These are phyloP conservation scores for Helotiales sp. DNA, from an alignment of 2,329 filamentous ascomycete species.

Conservation along the genomic window DNA sequence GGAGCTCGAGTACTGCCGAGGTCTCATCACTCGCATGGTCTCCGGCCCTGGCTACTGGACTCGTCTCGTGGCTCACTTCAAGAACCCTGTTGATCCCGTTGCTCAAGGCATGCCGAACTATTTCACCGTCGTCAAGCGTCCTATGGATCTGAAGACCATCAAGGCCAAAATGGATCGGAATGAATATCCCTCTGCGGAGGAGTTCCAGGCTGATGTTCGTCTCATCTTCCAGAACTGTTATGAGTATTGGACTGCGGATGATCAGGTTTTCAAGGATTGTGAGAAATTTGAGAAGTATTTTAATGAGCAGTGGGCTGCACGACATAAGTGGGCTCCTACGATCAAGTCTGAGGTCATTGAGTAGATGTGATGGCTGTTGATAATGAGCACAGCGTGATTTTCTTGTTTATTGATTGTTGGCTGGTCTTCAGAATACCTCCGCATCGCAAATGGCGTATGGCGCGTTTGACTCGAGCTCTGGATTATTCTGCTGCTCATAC, in stretches of 20 bases:
- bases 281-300: constrained; percentile 58
- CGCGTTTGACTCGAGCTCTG: not conserved
- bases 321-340: constrained; percentile 61
- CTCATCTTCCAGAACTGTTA: constrained; percentile 66
- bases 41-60: constrained; percentile 67
- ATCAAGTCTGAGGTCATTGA: constrained; percentile 41
- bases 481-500: not conserved
- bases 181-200: constrained; percentile 52
- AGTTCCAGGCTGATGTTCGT: constrained; percentile 58
- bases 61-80: constrained; percentile 62
- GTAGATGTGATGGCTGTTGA: not conserved
- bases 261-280: constrained; percentile 55
- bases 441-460: not conserved
- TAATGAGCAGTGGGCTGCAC: constrained; percentile 58
- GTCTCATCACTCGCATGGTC: constrained; percentile 59
- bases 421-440: not conserved
- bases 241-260: constrained; percentile 59
- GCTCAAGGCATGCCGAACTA: constrained; percentile 62
- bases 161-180: constrained; percentile 58
- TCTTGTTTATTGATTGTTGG: not conserved
- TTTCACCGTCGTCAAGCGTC: constrained; percentile 57
- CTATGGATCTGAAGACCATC: constrained; percentile 63
- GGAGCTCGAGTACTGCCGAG: constrained; percentile 59
- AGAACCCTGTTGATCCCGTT: constrained; percentile 56
- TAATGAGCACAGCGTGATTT: not conserved